Base-by-base conservation (phyloP, 805 yeast genomes). In the Cephaloascus fragrans region DNA sequence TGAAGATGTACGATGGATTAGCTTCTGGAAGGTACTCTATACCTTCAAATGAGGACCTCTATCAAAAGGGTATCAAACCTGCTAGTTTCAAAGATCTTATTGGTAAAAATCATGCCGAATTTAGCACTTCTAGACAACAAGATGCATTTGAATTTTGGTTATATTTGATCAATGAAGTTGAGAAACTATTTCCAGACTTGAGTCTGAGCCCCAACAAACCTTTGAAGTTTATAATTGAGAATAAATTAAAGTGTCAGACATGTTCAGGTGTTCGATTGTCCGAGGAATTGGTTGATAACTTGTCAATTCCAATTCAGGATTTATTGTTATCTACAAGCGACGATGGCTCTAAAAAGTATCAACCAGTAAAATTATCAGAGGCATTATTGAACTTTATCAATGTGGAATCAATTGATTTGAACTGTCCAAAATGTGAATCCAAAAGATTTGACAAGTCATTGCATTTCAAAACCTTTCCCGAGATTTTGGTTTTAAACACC, bases 131-230 rank as follows among this genome's bases (percentile, higher is more conserved):
- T 70, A 76, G 79, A 48, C 99, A 93, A 55, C 98, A 93, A 57
- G 99, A 93, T 63, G 93, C 97, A 0, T 83, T 80, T 64, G 98
- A 93, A 56, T 93, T 88, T 53, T 73, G 88, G 59, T 59, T 75
- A 4, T 83, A 78, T 53, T 57, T 90, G 6, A 51, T 80, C 20
- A 83, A 80, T 40, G 71, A 75, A 44, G 56, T 88, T 19, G 89
- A 83, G 44, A 54, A 56, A 4, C 56, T 64, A 37, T 60, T 71
- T 23, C 57, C 63, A 0, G 38, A 45, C 16, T 58, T 56, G 4
- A 45, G 47, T 12, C 45, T 56, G 8, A 62, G 63, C 19, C 78
- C 86, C 1, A 72, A 76, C 41, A 69, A 71, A 37, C 47, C 68
- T 14, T 78, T 90, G 51, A 77, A 78, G 47, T 90, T 82, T 54